Conservation (phyloP, 176 grass and related monocot species). For the Musa schizocarpa region DNA sequence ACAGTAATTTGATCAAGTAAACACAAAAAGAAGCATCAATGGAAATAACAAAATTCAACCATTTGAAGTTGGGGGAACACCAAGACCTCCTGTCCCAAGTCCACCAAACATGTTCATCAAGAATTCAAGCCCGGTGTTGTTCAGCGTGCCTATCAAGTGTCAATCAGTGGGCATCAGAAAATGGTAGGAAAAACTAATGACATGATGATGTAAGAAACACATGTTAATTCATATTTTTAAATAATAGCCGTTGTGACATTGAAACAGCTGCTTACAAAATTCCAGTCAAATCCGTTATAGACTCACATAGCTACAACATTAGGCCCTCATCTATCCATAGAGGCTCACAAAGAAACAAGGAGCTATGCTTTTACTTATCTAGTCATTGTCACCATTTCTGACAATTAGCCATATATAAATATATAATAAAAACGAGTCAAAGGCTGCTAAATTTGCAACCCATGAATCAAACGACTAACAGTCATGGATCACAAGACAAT, state of each 20-base stretch:
- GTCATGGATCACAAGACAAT: background rate
- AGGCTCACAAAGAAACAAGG: background rate
- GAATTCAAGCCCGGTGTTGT: slow-evolving; percentile 51
- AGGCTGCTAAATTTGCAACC: background rate
- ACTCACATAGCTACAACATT: too few species aligned
- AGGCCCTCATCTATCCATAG: background rate
- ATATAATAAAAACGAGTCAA: background rate
- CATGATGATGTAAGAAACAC: background rate
- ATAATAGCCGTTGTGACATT: background rate
- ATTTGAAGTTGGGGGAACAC: slow-evolving; percentile 54
- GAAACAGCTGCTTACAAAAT: background rate
- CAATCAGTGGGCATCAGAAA: background rate
- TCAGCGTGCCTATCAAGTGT: slow-evolving; percentile 36
- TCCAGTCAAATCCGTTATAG: background rate
- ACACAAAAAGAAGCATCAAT: slow-evolving; percentile 1
- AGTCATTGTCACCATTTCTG: background rate
- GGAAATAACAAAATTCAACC: slow-evolving; percentile 35
- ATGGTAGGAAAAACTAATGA: background rate
- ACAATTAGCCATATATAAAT: background rate
- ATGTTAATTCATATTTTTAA: background rate
- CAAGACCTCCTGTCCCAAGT: slow-evolving; percentile 68
- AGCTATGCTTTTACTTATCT: background rate
- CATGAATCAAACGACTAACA: background rate
- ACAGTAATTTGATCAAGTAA: background rate
- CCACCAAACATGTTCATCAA: slow-evolving; percentile 91